Conservation (phyloP, 1,284 basidiomycete genomes). For the Xanthoconium separans region DNA sequence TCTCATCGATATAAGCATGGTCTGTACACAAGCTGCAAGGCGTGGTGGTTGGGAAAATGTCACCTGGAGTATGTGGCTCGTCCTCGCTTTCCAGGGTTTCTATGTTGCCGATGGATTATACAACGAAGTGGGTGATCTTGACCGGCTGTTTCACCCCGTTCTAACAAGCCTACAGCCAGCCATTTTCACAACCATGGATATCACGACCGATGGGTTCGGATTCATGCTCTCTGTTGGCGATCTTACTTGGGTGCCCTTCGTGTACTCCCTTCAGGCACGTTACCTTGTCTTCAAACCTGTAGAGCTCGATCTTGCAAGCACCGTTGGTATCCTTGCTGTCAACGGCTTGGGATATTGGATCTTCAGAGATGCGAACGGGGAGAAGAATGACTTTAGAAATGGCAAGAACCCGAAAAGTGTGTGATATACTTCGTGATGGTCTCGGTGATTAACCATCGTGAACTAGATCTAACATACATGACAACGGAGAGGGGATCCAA, state of each 20-base stretch:
- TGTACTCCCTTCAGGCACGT: conserved; percentile 91
- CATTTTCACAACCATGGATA: conserved; percentile 96
- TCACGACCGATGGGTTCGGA: conserved; percentile 96
- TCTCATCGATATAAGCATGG: conserved; percentile 88
- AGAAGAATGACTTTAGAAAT: conserved; percentile 96
- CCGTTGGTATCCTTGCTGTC: conserved; percentile 61
- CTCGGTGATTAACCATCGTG: conserved; percentile 2
- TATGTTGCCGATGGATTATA: conserved; percentile 88
- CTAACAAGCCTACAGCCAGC: conserved; percentile 50
- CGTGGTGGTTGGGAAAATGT: conserved; percentile 65
- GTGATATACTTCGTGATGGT: not conserved
- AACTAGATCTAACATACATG: conserved; percentile 75
- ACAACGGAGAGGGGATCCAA: conserved; percentile 87
- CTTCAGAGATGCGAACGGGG: conserved; percentile 86
- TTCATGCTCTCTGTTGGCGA: conserved; percentile 98
- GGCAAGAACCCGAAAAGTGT: conserved; percentile 91
- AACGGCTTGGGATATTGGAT: conserved; percentile 88
- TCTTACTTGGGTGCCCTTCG: conserved; percentile 93
- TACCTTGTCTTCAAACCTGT: conserved; percentile 89
- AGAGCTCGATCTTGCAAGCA: conserved; percentile 70
- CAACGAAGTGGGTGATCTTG: conserved; percentile 67
- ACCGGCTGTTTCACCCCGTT: not conserved
- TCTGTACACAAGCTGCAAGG: conserved; percentile 86
- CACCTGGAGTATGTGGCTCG: conserved; percentile 92
- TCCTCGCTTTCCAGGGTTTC: conserved; percentile 83